Percentiles rank a stretch among this genome's conserved stretches.
Conservation (phyloP, 176 grass and related monocot species). For the Oropetium thomaeum region DNA sequence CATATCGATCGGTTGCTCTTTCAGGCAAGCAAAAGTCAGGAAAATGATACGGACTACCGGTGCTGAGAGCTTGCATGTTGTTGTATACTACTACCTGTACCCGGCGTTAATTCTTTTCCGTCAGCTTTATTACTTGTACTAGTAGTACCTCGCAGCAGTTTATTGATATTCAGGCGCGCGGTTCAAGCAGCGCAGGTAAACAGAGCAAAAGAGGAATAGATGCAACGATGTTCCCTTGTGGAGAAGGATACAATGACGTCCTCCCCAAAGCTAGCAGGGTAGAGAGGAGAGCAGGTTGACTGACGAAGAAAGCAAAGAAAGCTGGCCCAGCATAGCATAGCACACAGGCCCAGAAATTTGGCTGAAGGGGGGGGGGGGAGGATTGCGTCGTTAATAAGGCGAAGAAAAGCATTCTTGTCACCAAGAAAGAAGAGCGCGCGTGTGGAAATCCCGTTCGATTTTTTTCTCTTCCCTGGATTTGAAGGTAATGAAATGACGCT, state of each 20-base stretch:
- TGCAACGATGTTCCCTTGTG: not conserved
- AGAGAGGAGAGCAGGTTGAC: not conserved
- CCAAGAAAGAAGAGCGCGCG: not conserved
- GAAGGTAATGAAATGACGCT: not conserved
- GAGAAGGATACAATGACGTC: not conserved
- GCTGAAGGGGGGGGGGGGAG: too few species aligned
- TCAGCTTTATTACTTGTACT: too few species aligned
- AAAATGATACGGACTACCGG: not conserved
- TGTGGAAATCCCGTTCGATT: not conserved
- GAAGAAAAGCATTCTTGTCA: slow-evolving; percentile 40
- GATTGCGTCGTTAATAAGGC: not conserved
- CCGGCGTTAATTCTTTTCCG: too few species aligned
- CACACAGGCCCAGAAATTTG: not conserved
- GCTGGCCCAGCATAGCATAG: not conserved
- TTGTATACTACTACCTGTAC: not conserved
- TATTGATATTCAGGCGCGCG: not conserved
- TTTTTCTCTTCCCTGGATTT: not conserved
- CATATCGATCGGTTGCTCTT: not conserved
- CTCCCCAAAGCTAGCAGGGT: slow-evolving; percentile 21
- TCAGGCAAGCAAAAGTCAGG: not conserved
- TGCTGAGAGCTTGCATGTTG: not conserved
- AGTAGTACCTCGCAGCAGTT: not conserved
- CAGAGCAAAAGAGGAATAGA: not conserved
- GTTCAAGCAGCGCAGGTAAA: not conserved
- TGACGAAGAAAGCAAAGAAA: slow-evolving; percentile 27